A percentile compares a stretch with the other conserved stretches of the same genome.
Conservation (phyloP, 2,329 filamentous ascomycete species). For the Apiospora marii region DNA sequence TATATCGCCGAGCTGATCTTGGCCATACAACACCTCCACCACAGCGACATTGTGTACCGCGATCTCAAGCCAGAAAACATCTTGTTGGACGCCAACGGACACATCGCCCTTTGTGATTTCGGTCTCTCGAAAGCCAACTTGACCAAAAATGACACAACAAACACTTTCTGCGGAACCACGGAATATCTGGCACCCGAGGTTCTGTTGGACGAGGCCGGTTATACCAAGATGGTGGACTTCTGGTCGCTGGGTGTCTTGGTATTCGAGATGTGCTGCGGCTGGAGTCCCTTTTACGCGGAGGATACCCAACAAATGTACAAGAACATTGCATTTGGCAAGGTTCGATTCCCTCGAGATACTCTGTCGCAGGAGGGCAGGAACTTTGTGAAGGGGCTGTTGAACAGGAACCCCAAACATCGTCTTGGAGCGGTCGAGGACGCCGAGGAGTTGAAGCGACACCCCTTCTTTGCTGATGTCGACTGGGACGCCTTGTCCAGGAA, state of each 20-base stretch:
- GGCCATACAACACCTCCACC: conserved; percentile 91
- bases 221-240: conserved; percentile 99
- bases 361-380: conserved; percentile 94
- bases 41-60: conserved; percentile 97
- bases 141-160: conserved; percentile 96
- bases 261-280: conserved; percentile 99
- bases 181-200: conserved; percentile 98
- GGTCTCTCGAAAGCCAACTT: conserved; percentile 97
- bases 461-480: conserved; percentile 94
- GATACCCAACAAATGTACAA: conserved; percentile 99
- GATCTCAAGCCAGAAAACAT: conserved; percentile 99
- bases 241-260: conserved; percentile 98
- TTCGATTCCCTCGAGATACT: conserved; percentile 93
- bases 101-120: conserved; percentile 97
- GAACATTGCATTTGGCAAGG: conserved; percentile 99
- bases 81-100: conserved; percentile 92
- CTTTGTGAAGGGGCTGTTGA: conserved; percentile 96
- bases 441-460: conserved; percentile 90
- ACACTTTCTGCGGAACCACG: conserved; percentile 98
- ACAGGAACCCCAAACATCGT: conserved; percentile 95
- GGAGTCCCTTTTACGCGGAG: conserved; percentile 98
- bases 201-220: conserved; percentile 92
- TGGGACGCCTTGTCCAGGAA: conserved; percentile 91
- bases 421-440: conserved; percentile 91
- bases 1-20: conserved; percentile 98